phyloP scores from a whole-genome alignment of 2,329 filamentous ascomycete genomes.

The Hypomyces rosellus region DNA sequence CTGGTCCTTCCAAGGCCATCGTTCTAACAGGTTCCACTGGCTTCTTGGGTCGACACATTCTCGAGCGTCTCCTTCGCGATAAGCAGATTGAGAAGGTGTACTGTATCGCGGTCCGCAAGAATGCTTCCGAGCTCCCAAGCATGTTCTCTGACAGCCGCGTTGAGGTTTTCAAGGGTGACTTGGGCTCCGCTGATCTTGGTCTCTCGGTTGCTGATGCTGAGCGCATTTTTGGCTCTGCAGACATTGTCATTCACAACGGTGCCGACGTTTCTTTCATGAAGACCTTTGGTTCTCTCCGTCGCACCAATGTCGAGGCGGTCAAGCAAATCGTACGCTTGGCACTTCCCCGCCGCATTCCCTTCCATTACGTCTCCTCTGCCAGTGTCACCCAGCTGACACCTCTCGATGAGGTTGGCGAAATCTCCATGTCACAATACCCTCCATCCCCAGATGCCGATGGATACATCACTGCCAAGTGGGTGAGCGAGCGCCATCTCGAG shows the following conservation, averaged over 20 bases:
- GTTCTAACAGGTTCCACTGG: constrained; percentile 12
- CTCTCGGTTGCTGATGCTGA: constrained; percentile 25
- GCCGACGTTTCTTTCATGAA: constrained; percentile 30
- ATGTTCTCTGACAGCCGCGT: too few species aligned
- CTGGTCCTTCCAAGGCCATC: constrained; percentile 3
- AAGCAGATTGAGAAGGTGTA: neutral
- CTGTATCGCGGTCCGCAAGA: neutral
- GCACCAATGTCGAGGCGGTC: constrained; percentile 29
- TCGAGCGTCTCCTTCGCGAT: neutral
- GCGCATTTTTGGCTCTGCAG: constrained; percentile 24
- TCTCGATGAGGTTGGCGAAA: neutral
- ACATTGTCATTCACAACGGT: constrained; percentile 47
- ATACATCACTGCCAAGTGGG: constrained; percentile 23
- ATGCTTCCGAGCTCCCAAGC: neutral
- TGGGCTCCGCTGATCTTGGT: constrained; percentile 24
- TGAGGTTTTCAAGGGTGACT: neutral
- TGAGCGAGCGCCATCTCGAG: constrained; percentile 25
- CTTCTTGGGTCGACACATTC: neutral
- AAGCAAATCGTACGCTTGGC: constrained; percentile 18
- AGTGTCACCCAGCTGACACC: neutral
- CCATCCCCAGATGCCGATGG: neutral
- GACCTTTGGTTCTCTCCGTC: constrained; percentile 22
- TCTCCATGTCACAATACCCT: neutral
- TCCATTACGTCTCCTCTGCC: neutral
- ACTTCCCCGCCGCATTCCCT: constrained; percentile 3